Base-by-base conservation (phyloP, 345 rosid genomes). In the Jatropha curcas region DNA sequence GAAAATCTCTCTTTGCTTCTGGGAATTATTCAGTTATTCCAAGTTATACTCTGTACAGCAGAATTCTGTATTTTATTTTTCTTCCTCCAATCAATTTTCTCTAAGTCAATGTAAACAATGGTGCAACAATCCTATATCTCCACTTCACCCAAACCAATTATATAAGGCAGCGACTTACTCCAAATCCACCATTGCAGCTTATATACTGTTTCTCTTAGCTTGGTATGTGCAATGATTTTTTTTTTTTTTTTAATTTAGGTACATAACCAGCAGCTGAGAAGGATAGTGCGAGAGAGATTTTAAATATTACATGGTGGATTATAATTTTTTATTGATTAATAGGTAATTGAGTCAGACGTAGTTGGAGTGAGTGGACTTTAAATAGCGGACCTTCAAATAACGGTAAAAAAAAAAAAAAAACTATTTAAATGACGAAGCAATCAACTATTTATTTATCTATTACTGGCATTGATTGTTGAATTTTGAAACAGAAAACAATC, bases 1-100 rank as follows among this genome's bases (percentile, higher is more conserved):
- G 43, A 70, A 13, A 57, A 60, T 62, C 71, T 73, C 52, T 52
- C 69, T n/a, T 57, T 56, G 31, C 48, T 51, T 37, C 7, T 24
- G 25, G 17, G 45, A 68, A 67, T 45, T 56, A 35, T 69, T 74
- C 63, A 30, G 39, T 48, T 59, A n/a, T n/a, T 57, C 43, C 5
- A 39, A 56, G 60, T 62, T 56, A 46, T 60, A 66, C 66, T 65
- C 59, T 80, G 78, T 78, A 70, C 74, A 80, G 80, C 69, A 65
- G 61, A 71, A 75, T 33, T 51, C 27, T 30, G 17, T 27, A 30
- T 51, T 68, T 58, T 60, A 11, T n/a, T 34, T 63, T 63, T 37
- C 16, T 52, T 7, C 41, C 12, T 25, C 58, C 31, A 51, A 51
- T 71, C 27, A 1, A n/a, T n/a, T 6, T 52, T 67, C 28, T 52